Percentiles rank a stretch among this genome's conserved stretches.
Conservation (phyloP, 768 basidiomycete genomes). For the Tricholoma furcatifolium region DNA sequence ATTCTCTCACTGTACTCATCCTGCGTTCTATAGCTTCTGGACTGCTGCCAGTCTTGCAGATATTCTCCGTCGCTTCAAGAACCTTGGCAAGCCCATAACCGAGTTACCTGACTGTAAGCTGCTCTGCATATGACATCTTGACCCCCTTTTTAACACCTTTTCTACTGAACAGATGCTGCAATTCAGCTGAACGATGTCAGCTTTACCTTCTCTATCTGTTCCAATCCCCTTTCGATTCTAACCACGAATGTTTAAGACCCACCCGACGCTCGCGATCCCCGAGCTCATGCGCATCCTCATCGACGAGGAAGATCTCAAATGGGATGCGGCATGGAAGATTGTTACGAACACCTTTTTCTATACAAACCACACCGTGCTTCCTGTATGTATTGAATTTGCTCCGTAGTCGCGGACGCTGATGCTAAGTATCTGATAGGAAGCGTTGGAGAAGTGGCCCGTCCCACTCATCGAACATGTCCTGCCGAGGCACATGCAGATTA, state of each 20-base stretch:
- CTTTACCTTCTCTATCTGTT: neutral
- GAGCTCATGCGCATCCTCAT: constrained; percentile 91
- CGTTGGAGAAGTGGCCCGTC: constrained; percentile 91
- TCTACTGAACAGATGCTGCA: constrained; percentile 57
- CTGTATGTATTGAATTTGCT: constrained; percentile 44
- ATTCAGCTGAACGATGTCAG: constrained; percentile 92
- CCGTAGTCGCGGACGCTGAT: neutral
- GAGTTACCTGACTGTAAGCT: constrained; percentile 79
- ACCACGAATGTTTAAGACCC: constrained; percentile 53
- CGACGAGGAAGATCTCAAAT: constrained; percentile 88
- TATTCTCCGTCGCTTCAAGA: constrained; percentile 91
- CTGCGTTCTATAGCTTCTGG: constrained; percentile 59
- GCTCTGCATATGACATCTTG: neutral
- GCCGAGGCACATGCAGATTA: constrained; percentile 89
- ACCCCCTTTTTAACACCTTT: constrained; percentile 5
- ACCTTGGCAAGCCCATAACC: constrained; percentile 74
- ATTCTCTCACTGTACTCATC: neutral
- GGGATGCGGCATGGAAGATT: constrained; percentile 87
- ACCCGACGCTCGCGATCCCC: constrained; percentile 92
- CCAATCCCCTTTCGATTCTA: neutral
- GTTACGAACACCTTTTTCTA: constrained; percentile 91
- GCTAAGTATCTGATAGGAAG: constrained; percentile 51
- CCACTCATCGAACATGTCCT: constrained; percentile 82
- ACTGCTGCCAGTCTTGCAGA: constrained; percentile 86
- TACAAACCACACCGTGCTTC: constrained; percentile 93